Evolutionary conservation across 2,329 filamentous ascomycete genomes (phyloP), one percentile per base, ranked within the genome.

Genomic region (Botrytis cinerea): DNA sequence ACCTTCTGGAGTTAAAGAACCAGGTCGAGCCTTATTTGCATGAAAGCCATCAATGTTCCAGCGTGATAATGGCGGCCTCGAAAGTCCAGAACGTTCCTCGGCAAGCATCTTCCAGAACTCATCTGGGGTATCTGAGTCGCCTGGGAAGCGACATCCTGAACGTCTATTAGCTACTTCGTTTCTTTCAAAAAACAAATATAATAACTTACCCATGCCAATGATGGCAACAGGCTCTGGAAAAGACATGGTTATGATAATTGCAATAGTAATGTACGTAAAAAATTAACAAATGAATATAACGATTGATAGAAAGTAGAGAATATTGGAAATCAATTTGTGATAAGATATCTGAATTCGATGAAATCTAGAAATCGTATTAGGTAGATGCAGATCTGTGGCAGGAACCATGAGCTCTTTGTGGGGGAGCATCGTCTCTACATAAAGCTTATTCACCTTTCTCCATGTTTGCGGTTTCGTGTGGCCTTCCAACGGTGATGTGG

Each of bases 111-210:
- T 51, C 76, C 76, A 78, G 32, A 78, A 70, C 35, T 73, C 62
- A 38, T 67, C 35, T 5, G 77, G 61, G 1, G 75, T 75, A 28
- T 72, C 68, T 28, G 73, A 68, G 59, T 83, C 80, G 4, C 86
- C 87, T 8, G 87, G 86, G 60, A 88, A 87, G 14, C 86, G 83
- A 66, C 87, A 84, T 16, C 70, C 70, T 72, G 28, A 32, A 32
- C 32, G 32, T 32, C 32, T 32, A 32, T 66, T 54, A 51, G 48
- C 6, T 22, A 64, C 9, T 54, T 66, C 25, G 25, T 45, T 1
- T 59, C n/a, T 46, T 35, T 57, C 4, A 18, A 38, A 51, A 32
- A 14, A 10, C 10, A 28, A 7, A 43, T 18, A 38, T 32, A 20
- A 14, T 8, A 59, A 22, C 57, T 71, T 74, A 75, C 81, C 79